phyloP scores from a whole-genome alignment of 2,329 filamentous ascomycete species.

The Tolypocladium album region DNA sequence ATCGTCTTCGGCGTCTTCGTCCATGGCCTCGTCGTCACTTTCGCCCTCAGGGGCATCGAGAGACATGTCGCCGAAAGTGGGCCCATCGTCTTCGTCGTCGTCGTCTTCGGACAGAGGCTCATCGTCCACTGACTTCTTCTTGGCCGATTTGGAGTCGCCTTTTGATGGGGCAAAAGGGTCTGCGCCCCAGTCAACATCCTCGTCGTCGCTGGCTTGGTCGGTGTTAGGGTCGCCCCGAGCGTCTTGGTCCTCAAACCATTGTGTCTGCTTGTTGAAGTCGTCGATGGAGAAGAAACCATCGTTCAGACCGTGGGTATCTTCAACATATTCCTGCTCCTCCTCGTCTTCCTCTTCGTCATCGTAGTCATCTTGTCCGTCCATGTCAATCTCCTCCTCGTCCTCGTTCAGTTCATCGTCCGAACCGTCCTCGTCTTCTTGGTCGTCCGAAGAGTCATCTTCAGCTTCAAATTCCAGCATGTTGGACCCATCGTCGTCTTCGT shows the following conservation, averaged over 20 bases:
- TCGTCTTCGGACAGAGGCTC: slow-evolving; percentile 32
- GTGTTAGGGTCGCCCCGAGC: slow-evolving; percentile 64
- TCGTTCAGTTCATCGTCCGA: slow-evolving; percentile 21
- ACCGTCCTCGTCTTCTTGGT: slow-evolving; percentile 21
- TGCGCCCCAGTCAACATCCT: slow-evolving; percentile 78
- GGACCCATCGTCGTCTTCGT: slow-evolving; percentile 17
- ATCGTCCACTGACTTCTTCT: slow-evolving; percentile 21
- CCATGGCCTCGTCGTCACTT: slow-evolving; percentile 51
- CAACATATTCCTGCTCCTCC: slow-evolving; percentile 34
- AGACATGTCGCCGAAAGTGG: slow-evolving; percentile 74
- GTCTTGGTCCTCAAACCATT: slow-evolving; percentile 82
- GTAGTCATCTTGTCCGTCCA: slow-evolving; percentile 23
- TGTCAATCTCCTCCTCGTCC: slow-evolving; percentile 18
- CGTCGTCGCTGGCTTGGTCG: slow-evolving; percentile 68
- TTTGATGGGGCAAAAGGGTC: slow-evolving; percentile 51
- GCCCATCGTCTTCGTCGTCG: slow-evolving; percentile 59
- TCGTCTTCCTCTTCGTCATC: slow-evolving; percentile 27
- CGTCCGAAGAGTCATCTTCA: slow-evolving; percentile 7
- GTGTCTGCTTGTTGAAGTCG: slow-evolving; percentile 89
- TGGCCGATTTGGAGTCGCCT: slow-evolving; percentile 12
- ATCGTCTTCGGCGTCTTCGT: slow-evolving; percentile 43
- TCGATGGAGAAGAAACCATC: slow-evolving; percentile 98
- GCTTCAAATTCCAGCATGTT: slow-evolving; percentile 13
- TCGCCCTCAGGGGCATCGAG: slow-evolving; percentile 62
- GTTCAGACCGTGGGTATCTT: slow-evolving; percentile 73